Evolutionary conservation across 345 rosid genomes (phyloP).

Genomic region (Populus pruinosa): DNA sequence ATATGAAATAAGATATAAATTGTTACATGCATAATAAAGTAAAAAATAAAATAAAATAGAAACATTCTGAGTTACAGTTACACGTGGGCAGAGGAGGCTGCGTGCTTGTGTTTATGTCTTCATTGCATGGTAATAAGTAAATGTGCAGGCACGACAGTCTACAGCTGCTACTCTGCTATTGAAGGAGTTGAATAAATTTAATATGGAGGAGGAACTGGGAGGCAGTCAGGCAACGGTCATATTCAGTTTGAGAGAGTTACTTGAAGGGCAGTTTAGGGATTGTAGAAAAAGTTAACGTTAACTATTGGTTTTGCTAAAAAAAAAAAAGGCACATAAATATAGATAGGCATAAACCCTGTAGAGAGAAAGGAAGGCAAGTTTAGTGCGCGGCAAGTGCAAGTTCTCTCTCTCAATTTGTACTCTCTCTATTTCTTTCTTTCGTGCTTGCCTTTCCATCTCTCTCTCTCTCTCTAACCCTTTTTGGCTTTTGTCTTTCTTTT

Average conservation of each 20-base stretch:
- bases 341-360: background rate
- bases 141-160: background rate
- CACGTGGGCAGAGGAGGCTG: background rate
- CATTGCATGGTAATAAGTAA: background rate
- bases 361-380: background rate
- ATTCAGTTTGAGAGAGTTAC: constrained; percentile 39
- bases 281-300: constrained; percentile 32
- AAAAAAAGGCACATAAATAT: constrained; percentile 4
- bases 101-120: background rate
- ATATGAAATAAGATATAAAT: no score
- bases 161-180: background rate
- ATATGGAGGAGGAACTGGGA: background rate
- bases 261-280: constrained; percentile 43
- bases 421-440: background rate
- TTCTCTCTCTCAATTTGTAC: background rate
- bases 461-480: background rate
- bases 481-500: constrained; percentile 11
- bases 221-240: constrained; percentile 45
- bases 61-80: background rate
- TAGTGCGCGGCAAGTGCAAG: constrained; percentile 36
- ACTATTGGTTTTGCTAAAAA: constrained; percentile 12
- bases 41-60: no score
- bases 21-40: no score
- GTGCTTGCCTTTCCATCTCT: constrained; percentile 2
- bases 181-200: constrained; percentile 10